phyloP scores from a whole-genome alignment of 2,329 filamentous ascomycete genomes.

The Aspergillus aculeatinus region DNA sequence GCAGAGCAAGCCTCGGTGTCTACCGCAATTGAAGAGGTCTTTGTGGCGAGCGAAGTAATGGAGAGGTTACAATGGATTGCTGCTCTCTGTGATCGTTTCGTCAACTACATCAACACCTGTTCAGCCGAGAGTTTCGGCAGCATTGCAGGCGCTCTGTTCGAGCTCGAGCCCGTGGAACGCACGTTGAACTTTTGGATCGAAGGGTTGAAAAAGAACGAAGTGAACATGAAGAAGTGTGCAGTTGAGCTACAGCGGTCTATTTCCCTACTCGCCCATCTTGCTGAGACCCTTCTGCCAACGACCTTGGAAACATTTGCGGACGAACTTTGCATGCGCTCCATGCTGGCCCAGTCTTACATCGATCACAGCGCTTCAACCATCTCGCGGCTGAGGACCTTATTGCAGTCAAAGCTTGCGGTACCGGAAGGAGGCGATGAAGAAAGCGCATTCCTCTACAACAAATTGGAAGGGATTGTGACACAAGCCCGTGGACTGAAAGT shows the following conservation, averaged over 20 bases:
- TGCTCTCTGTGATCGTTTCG: conserved; percentile 79
- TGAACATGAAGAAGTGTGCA: conserved; percentile 80
- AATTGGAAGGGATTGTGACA: conserved; percentile 68
- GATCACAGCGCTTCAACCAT: conserved; percentile 73
- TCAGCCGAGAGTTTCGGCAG: conserved; percentile 73
- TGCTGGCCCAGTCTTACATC: conserved; percentile 75
- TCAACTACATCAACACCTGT: conserved; percentile 75
- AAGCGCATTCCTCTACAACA: conserved; percentile 65
- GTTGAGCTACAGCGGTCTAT: conserved; percentile 80
- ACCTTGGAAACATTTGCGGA: conserved; percentile 73
- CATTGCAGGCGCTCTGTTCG: conserved; percentile 77
- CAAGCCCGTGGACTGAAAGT: conserved; percentile 83
- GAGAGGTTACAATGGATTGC: conserved; percentile 84
- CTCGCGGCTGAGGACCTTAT: conserved; percentile 61
- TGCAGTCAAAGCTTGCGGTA: conserved; percentile 63
- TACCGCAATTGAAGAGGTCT: conserved; percentile 70
- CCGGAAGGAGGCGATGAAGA: conserved; percentile 67
- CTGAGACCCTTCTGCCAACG: conserved; percentile 72
- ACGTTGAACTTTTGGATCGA: conserved; percentile 88
- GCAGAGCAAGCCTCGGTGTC: conserved; percentile 65
- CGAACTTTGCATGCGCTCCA: conserved; percentile 72
- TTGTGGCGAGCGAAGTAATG: conserved; percentile 75
- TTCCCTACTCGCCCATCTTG: conserved; percentile 81
- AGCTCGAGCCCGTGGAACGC: conserved; percentile 87
- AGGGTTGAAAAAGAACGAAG: conserved; percentile 74